A percentile compares a stretch with the other conserved stretches of the same genome.
Conservation (phyloP, 345 rosid genomes). For the Citrus sp. region DNA sequence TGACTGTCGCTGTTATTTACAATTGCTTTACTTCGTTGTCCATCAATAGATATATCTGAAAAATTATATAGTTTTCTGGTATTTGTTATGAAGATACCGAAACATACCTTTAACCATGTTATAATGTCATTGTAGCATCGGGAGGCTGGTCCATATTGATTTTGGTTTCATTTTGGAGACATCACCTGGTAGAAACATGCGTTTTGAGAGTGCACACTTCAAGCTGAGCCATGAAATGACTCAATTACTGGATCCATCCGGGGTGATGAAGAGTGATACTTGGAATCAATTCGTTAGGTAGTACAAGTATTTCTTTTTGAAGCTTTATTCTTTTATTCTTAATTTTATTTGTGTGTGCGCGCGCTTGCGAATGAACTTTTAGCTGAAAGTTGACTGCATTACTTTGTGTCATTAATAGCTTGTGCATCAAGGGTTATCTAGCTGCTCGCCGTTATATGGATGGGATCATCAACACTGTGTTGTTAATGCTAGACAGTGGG, state of each 20-base stretch:
- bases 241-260: constrained; percentile 87
- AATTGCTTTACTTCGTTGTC: not conserved
- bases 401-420: constrained; percentile 33
- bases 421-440: constrained; percentile 89
- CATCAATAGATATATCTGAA: not conserved
- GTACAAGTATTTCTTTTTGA: not conserved
- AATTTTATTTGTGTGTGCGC: not conserved
- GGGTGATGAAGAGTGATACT: constrained; percentile 88
- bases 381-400: not conserved
- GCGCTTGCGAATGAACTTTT: not conserved
- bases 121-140: constrained; percentile 48
- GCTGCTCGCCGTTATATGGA: constrained; percentile 89
- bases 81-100: not conserved
- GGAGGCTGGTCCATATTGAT: constrained; percentile 97
- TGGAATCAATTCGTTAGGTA: constrained; percentile 87
- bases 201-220: constrained; percentile 97
- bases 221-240: constrained; percentile 99
- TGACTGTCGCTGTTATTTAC: not conserved
- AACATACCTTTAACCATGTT: not conserved
- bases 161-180: constrained; percentile 96
- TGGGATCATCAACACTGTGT: constrained; percentile 79
- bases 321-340: not conserved
- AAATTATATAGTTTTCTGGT: not conserved
- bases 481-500: constrained; percentile 95
- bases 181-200: constrained; percentile 95